Conservation (phyloP, 2,329 filamentous ascomycete genomes). For the Aspergillus uvarum region DNA sequence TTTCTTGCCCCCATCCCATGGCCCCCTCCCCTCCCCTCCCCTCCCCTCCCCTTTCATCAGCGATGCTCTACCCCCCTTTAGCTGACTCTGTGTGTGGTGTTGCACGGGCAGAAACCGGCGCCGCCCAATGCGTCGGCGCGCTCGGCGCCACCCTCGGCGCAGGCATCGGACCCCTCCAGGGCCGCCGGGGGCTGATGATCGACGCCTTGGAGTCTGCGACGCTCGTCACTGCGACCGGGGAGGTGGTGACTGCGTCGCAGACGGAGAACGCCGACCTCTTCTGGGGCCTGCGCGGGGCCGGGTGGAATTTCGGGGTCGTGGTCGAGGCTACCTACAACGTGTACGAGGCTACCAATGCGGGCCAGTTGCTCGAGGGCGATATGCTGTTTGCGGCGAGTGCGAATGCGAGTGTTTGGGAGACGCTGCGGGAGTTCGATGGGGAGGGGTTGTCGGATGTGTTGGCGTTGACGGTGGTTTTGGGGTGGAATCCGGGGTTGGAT, state of each 20-base stretch:
- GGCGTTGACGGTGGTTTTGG: neutral
- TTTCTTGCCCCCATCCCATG: no score
- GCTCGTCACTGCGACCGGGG: conserved; percentile 1
- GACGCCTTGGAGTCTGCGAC: neutral
- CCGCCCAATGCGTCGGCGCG: conserved; percentile 6
- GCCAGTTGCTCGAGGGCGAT: neutral
- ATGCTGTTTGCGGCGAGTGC: neutral
- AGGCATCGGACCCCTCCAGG: conserved; percentile 3
- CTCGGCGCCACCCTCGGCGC: conserved; percentile 6
- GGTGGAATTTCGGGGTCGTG: conserved; percentile 7
- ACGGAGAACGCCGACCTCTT: conserved; percentile 4
- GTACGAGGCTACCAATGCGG: conserved; percentile 1
- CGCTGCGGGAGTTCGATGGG: neutral
- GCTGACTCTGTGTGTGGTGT: no score
- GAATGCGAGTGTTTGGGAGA: neutral
- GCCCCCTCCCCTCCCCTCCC: no score
- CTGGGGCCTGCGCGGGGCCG: conserved; percentile 9
- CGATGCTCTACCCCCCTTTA: no score
- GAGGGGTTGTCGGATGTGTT: neutral
- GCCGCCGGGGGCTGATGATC: conserved; percentile 4
- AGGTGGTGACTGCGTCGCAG: neutral
- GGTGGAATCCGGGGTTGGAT: neutral
- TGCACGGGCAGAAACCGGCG: neutral
- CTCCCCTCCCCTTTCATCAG: no score
- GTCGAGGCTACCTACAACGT: neutral